Evolutionary conservation across 2,329 filamentous ascomycete genomes (phyloP), one percentile per base, ranked within the genome.

Genomic region (Diaporthe batatas): DNA sequence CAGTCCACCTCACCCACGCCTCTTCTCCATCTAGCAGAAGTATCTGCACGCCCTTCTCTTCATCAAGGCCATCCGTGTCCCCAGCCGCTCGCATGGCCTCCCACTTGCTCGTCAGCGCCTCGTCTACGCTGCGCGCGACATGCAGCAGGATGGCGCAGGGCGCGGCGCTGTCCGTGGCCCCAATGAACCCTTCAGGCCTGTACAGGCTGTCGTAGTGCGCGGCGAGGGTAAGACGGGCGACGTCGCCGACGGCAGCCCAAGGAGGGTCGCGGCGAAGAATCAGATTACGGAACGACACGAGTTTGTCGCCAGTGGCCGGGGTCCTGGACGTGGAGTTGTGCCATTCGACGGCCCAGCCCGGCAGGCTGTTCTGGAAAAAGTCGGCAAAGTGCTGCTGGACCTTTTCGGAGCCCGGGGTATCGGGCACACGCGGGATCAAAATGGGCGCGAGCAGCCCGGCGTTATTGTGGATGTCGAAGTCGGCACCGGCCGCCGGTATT

Each of bases 81-180:
- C 88, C 90, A 5, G 90, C 84, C 21, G 84, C 87, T 68, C 89
- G 80, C 89, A 94, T 93, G 75, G 89, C 86, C 36, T 88, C 87
- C 90, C 94, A 94, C 85, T 94, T 95, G 80, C 88, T 88, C 10
- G 90, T 92, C 80, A 96, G 80, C 16, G 92, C 93, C 11, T 83
- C 85, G 79, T 97, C 94, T 34, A 97, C 86, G 73, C 87, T 91
- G 74, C 90, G 86, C 73, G 94, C 92, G 14, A 91, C 89, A 81
- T 96, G 92, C 89, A 97, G 88, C 73, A 97, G 86, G 84, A 97
- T 94, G 0, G 94, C 94, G 80, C 94, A 96, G 23, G 94, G 94
- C 12, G 90, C 94, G 0, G 94, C 94, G 76, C 92, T 94, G 79
- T 97, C 94, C 18, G 91, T 96, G 0, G 94, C 94, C 1, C 94